Conservation (phyloP, 306 rosid species). For the Cotoneaster glaucophyllus region DNA sequence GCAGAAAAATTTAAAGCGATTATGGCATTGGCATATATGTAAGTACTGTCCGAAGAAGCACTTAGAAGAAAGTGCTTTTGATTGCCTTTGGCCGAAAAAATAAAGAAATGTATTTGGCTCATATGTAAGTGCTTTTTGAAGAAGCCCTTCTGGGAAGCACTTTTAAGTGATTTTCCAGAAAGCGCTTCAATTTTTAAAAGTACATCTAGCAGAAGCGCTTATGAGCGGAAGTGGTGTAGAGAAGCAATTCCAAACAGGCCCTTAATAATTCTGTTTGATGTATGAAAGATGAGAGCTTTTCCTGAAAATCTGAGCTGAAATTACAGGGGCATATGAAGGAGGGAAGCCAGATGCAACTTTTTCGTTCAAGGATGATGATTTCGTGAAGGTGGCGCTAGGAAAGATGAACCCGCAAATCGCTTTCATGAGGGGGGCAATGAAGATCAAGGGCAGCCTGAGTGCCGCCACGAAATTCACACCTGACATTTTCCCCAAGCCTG, state of each 20-base stretch:
- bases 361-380: conserved; percentile 86
- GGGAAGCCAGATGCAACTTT: conserved; percentile 89
- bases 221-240: too few relatives aligned
- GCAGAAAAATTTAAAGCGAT: too few relatives aligned
- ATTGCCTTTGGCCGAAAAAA: too few relatives aligned
- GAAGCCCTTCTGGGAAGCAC: too few relatives aligned
- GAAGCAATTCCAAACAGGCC: not conserved
- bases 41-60: too few relatives aligned
- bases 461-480: conserved; percentile 94
- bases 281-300: not conserved
- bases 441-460: conserved; percentile 78
- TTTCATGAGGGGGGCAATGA: conserved; percentile 86
- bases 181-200: too few relatives aligned
- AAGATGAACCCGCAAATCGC: conserved; percentile 92
- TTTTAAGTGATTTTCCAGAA: too few relatives aligned
- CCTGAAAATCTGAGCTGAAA: not conserved
- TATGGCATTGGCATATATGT: too few relatives aligned
- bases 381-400: conserved; percentile 77
- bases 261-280: not conserved
- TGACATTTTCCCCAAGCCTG: conserved; percentile 86
- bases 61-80: too few relatives aligned
- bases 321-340: conserved; percentile 70
- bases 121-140: too few relatives aligned
- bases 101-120: too few relatives aligned
- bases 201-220: too few relatives aligned